Evolutionary conservation across 139 green algal species (phyloP).

Genomic region (Choricystis sp.): DNA sequence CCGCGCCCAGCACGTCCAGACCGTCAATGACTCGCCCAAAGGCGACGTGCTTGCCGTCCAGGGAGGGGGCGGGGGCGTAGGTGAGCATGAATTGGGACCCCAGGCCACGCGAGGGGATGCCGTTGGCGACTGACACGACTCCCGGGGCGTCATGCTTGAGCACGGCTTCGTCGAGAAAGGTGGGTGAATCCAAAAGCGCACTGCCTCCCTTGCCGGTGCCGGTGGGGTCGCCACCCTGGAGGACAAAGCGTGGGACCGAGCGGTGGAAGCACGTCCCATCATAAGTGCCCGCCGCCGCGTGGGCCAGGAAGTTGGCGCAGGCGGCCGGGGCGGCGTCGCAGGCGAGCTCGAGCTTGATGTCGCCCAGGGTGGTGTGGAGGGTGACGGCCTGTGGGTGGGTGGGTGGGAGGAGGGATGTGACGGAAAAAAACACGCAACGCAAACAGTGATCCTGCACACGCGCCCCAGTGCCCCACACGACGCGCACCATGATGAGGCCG

Average conservation of each 20-base stretch:
- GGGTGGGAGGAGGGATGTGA: not conserved
- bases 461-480: no score
- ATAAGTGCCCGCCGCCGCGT: conserved; percentile 84
- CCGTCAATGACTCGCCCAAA: conserved; percentile 91
- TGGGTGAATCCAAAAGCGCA: conserved; percentile 68
- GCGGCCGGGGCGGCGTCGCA: conserved; percentile 66
- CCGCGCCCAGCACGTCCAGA: conserved; percentile 78
- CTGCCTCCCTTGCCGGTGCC: conserved; percentile 87
- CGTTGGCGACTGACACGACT: conserved; percentile 95
- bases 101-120: conserved; percentile 70
- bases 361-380: conserved; percentile 87
- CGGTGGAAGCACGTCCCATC: conserved; percentile 81
- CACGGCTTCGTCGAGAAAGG: conserved; percentile 85
- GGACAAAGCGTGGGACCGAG: conserved; percentile 89
- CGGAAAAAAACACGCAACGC: not conserved
- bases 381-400: conserved; percentile 62
- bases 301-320: conserved; percentile 87
- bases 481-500: no score
- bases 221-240: conserved; percentile 68
- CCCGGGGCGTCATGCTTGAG: conserved; percentile 81
- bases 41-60: conserved; percentile 81
- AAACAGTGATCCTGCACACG: no score
- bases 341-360: conserved; percentile 90
- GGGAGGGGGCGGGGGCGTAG: conserved; percentile 79
- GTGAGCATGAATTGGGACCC: conserved; percentile 86